Evolutionary conservation across 2,329 filamentous ascomycete genomes (phyloP), one percentile per base, ranked within the genome.

Genomic region (Xylariaceae sp.): DNA sequence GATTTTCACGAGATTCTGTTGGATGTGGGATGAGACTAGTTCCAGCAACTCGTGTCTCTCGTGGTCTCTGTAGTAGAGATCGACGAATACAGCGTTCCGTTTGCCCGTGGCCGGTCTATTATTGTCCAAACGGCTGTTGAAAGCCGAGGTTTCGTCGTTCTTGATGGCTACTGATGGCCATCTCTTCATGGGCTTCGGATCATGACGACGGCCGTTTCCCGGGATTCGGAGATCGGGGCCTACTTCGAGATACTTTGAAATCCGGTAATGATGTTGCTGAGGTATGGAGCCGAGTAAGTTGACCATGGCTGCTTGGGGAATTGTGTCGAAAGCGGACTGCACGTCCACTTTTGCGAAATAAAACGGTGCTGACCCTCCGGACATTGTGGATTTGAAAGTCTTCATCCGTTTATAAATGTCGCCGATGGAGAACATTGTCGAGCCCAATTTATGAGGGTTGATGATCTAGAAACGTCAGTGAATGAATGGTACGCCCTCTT

Each of bases 321-420:
- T 96, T 0, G 88, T 96, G 70, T 99, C 94, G 68, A 96, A 99
- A 63, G 92, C 95, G 2, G 89, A 84, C 67, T 89, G 83, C 26
- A 99, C 91, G 66, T 99, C 94, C 9, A 95, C 77, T 68, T 99
- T 99, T 57, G 86, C 91, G 71, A 97, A 95, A 71, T 88, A 97
- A 1, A 96, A 72, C 3, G 71, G 75, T 6, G 67, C 64, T 0
- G 71, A 63, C 0, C 60, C 59, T 1, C 70, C 55, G 0, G 71
- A 70, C 8, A 87, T 68, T 0, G 61, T 70, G 2, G 71, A 64
- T 60, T 86, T 87, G 73, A 95, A 97, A 0, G 61, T 64, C 57
- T 86, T 87, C 27, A 99, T 72, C 26, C 84, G 85, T 9, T 76
- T 73, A 63, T 94, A 90, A 42, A 99, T 84, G 51, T 95, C 90